These are phyloP conservation scores for Leccinum ochraceum DNA, from an alignment of 768 basidiomycete genomes.

Conservation along the genomic window DNA sequence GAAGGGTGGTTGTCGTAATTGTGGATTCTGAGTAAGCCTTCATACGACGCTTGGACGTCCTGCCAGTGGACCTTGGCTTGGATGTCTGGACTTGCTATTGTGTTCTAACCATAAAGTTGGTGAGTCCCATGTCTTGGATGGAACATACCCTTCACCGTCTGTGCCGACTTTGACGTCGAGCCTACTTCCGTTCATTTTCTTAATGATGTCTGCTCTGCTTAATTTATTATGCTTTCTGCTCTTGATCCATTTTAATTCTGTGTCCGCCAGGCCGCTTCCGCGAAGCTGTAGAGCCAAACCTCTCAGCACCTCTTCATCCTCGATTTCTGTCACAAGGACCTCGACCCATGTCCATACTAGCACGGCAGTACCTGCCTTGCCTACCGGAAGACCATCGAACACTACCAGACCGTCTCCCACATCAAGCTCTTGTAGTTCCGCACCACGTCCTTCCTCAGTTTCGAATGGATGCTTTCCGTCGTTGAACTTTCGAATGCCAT, in stretches of 20 bases:
- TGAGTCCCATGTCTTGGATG: background rate
- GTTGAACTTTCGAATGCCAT: conserved; percentile 56
- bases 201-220: conserved; percentile 6
- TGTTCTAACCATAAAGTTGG: conserved; percentile 11
- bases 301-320: background rate
- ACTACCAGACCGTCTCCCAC: background rate
- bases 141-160: background rate
- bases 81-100: conserved; percentile 2
- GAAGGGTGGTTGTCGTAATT: no score
- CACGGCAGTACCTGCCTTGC: background rate
- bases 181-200: background rate
- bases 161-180: conserved; percentile 6
- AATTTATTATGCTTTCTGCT: conserved; percentile 7
- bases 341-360: background rate
- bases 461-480: conserved; percentile 39
- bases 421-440: background rate
- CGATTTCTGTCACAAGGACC: background rate
- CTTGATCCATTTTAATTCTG: conserved; percentile 8
- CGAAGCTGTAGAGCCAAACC: conserved; percentile 8
- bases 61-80: no score
- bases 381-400: background rate
- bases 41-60: background rate
- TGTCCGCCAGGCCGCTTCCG: conserved; percentile 17
- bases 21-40: background rate
- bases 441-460: background rate